Evolutionary conservation across 23 red algal genomes (phyloP).

Genomic region (Gracilaria gracilis): DNA sequence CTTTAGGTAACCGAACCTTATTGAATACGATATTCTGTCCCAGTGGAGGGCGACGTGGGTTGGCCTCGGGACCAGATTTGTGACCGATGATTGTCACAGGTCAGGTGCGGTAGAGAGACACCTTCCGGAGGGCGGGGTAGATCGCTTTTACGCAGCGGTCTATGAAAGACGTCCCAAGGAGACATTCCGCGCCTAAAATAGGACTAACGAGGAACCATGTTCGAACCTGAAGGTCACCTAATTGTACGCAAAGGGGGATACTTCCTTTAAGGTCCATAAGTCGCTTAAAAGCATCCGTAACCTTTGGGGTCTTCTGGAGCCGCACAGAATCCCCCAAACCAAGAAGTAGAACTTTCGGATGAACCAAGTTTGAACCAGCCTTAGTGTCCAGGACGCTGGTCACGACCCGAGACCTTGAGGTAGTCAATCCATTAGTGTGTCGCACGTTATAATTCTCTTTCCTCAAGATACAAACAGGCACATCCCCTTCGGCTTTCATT

Average conservation of each 20-base stretch:
- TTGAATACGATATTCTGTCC: background rate
- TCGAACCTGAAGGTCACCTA: background rate
- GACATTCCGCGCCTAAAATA: background rate
- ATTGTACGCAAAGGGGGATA: background rate
- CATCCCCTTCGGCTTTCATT: background rate
- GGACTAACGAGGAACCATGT: slow-evolving; percentile 9
- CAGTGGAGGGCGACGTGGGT: background rate
- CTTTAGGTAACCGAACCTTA: background rate
- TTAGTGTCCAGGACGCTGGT: slow-evolving; percentile 12
- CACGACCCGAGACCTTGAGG: background rate
- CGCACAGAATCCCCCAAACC: background rate
- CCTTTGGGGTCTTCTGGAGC: background rate
- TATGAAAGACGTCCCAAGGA: background rate
- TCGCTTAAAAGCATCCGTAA: slow-evolving; percentile 1
- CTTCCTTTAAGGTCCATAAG: slow-evolving; percentile 18
- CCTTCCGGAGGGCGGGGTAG: background rate
- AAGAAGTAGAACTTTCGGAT: background rate
- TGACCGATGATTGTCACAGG: background rate
- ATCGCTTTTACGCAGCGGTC: background rate
- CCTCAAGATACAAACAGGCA: background rate
- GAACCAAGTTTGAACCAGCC: slow-evolving; percentile 29
- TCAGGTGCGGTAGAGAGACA: slow-evolving; percentile 1
- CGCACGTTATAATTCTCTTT: slow-evolving; percentile 15
- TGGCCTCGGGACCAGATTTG: background rate
- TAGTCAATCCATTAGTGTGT: background rate